Evolutionary conservation across 768 basidiomycete species (phyloP).

Genomic region (Collybia nuda): DNA sequence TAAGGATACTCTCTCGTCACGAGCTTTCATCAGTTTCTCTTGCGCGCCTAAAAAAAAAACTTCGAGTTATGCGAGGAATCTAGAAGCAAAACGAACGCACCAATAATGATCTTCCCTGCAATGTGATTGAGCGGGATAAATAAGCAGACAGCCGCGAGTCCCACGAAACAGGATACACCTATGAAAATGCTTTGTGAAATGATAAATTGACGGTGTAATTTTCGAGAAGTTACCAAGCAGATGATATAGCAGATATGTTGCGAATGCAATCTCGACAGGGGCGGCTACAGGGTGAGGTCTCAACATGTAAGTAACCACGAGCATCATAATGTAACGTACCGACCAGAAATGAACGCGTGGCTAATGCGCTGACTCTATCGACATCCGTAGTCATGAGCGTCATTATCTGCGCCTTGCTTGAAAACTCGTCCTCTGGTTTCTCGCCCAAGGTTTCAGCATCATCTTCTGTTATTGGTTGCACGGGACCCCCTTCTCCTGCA

Average conservation of each 20-base stretch:
- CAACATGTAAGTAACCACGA: background rate
- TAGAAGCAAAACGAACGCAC: slow-evolving; percentile 9
- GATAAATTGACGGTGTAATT: slow-evolving; percentile 1
- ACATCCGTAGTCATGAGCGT: slow-evolving; percentile 95
- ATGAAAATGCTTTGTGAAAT: background rate
- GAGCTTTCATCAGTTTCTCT: slow-evolving; percentile 89
- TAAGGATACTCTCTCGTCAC: slow-evolving; percentile 84
- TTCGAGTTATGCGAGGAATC: background rate
- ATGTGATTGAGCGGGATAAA: slow-evolving; percentile 80
- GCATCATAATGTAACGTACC: slow-evolving; percentile 33
- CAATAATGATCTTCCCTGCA: slow-evolving; percentile 76
- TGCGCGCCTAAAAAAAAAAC: slow-evolving; percentile 45
- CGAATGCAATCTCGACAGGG: slow-evolving; percentile 76
- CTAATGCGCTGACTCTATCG: slow-evolving; percentile 83
- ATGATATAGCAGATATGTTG: slow-evolving; percentile 72
- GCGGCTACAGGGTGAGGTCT: slow-evolving; percentile 44
- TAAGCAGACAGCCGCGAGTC: slow-evolving; percentile 71
- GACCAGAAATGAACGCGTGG: slow-evolving; percentile 76
- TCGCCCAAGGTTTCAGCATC: slow-evolving; percentile 13
- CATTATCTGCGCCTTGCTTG: slow-evolving; percentile 81
- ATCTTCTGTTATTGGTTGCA: background rate
- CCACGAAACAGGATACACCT: slow-evolving; percentile 73
- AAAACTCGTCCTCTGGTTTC: slow-evolving; percentile 58
- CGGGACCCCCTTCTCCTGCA: background rate
- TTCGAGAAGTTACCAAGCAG: slow-evolving; percentile 57